Percentiles rank a stretch among this genome's conserved stretches.
Evolutionary conservation across 345 rosid genomes (phyloP).

Genomic region (Eucalyptus regnans): DNA sequence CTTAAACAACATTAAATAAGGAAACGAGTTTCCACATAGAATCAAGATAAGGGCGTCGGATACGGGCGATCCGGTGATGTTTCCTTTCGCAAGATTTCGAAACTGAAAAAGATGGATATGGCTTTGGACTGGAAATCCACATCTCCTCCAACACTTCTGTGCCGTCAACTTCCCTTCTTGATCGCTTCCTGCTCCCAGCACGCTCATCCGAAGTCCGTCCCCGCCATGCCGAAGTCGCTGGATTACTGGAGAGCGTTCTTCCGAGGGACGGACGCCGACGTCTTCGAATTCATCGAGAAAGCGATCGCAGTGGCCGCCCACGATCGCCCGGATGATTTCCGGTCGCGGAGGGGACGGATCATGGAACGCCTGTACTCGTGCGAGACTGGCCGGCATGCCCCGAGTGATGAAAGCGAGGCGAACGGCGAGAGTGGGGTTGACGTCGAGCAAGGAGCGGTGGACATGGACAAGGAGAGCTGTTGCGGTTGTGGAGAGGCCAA

Average conservation of each 20-base stretch:
- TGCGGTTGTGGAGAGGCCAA: slow-evolving; percentile 62
- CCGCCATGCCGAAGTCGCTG: slow-evolving; percentile 1
- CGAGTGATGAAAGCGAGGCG: slow-evolving; percentile 39
- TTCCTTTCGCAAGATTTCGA: not conserved
- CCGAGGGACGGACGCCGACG: slow-evolving; percentile 41
- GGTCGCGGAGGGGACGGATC: slow-evolving; percentile 40
- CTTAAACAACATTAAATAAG: not conserved
- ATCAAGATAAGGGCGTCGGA: not conserved
- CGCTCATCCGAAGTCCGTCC: not conserved
- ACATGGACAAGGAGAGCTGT: slow-evolving; percentile 8
- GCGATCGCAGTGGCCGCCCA: slow-evolving; percentile 67
- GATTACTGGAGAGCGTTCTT: slow-evolving; percentile 76
- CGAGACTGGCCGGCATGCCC: slow-evolving; percentile 13
- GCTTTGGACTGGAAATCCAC: not conserved
- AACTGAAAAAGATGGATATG: not conserved
- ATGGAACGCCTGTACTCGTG: slow-evolving; percentile 62
- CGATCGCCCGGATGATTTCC: slow-evolving; percentile 59
- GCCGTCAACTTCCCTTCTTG: not conserved
- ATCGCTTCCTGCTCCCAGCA: not conserved
- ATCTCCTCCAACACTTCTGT: not conserved
- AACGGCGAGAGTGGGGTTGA: slow-evolving; percentile 30
- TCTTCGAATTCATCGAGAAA: slow-evolving; percentile 54
- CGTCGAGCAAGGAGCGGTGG: not conserved
- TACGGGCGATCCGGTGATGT: not conserved
- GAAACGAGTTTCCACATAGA: not conserved